Base-by-base conservation (phyloP, 352 stramenopile species). In the Blastocystis hominis region DNA sequence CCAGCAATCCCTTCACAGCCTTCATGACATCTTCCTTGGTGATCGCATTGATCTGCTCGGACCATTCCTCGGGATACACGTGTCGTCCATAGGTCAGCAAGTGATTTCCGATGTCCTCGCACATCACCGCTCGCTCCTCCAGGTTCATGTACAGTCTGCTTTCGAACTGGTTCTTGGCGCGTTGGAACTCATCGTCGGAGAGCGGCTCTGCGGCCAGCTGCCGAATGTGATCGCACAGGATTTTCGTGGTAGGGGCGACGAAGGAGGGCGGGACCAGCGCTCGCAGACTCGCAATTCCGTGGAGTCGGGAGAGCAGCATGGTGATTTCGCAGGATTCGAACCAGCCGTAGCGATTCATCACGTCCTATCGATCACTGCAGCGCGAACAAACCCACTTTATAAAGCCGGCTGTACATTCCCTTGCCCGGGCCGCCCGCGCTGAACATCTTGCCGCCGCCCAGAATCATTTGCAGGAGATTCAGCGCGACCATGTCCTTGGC, bases 401-500 rank as follows among this genome's bases (percentile, higher is more conserved):
- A 99, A 68, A 99, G 92, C 0, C 96, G 93, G 68, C 95, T 98
- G 91, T 99, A 99, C 96, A 99, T 99, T 76, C 97, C 97, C 90
- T 99, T 99, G 56, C 97, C 97, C 20, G 97, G 97, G 0, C 97
- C 97, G 78, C 97, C 97, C 34, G 97, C 96, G 54, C 95, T 98
- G 90, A 99, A 99, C 76, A 94, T 98, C 88, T 95, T 94, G 40
- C 97, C 97, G 34, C 97, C 97, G 24, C 97, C 97, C 17, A 99
- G 90, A 9, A 99, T 91, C 61, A 95, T 98, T 90, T 99, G 95
- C 30, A 99, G 91, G 56, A 98, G 96, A 78, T 95, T 98, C 47
- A 96, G 93, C 0, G 96, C 92, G 20, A 99, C 95, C 91, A 30
- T 97, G 93, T 89, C 36, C 46, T 72, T 86, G 9, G 63, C 50